Percentiles rank a stretch among this genome's conserved stretches.
Conservation (phyloP, 345 rosid genomes). For the Nasturtium officinale region DNA sequence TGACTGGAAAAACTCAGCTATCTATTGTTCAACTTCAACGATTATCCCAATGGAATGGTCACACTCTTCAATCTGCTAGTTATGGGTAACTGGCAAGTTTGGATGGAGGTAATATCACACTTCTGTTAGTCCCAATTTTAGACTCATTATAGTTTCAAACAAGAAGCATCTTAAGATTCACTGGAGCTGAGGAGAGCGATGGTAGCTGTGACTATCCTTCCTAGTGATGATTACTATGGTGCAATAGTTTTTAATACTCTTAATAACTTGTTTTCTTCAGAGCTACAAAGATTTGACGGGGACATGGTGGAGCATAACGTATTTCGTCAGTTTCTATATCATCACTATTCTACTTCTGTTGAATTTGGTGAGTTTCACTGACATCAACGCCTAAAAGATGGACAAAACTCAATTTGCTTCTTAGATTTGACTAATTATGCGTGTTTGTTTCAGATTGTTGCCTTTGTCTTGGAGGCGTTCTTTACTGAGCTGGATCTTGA, state of each 20-base stretch:
- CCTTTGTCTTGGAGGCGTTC: constrained; percentile 99
- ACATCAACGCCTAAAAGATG: background rate
- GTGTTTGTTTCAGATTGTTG: constrained; percentile 65
- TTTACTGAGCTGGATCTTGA: constrained; percentile 95
- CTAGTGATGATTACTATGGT: background rate
- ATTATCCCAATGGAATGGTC: constrained; percentile 98
- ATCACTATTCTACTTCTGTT: constrained; percentile 75
- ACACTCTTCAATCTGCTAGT: constrained; percentile 93
- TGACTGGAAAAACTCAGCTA: constrained; percentile 64
- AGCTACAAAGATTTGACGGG: constrained; percentile 84
- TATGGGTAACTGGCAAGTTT: constrained; percentile 87
- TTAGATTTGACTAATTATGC: constrained; percentile 8
- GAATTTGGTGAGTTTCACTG: constrained; percentile 73
- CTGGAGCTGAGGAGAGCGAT: background rate
- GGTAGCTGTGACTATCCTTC: constrained; percentile 27
- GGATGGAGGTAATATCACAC: constrained; percentile 78
- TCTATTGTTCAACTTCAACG: constrained; percentile 85
- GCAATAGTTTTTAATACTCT: constrained; percentile 20
- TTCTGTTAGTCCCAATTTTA: background rate
- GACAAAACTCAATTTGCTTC: background rate
- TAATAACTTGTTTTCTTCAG: constrained; percentile 52
- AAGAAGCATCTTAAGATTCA: background rate
- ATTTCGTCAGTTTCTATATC: constrained; percentile 93
- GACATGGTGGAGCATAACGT: constrained; percentile 70
- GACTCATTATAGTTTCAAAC: constrained; percentile 9